Evolutionary conservation across 208 protist genomes (phyloP).

Genomic region (Porcisia hertigi): DNA sequence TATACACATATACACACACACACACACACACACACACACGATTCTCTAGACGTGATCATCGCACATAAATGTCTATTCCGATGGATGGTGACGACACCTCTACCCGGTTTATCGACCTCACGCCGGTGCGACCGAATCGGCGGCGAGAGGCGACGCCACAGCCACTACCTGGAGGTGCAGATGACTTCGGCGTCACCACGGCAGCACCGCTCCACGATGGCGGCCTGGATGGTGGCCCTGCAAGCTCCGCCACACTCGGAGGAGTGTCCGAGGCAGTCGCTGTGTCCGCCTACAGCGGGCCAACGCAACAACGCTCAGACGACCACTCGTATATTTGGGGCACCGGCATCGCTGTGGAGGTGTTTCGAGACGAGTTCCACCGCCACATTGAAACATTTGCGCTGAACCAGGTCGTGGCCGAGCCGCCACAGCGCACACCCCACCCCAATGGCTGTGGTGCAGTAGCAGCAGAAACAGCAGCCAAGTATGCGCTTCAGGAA

Average conservation of each 20-base stretch:
- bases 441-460: neutral
- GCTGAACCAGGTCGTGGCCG: slow-evolving; percentile 17
- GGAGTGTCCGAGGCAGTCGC: neutral
- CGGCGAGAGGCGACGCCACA: slow-evolving; percentile 17
- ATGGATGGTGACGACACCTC: slow-evolving; percentile 42
- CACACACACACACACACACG: neutral
- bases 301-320: slow-evolving; percentile 47
- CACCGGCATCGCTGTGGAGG: slow-evolving; percentile 85
- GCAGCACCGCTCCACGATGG: slow-evolving; percentile 1
- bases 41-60: neutral
- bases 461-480: slow-evolving; percentile 5
- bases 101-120: slow-evolving; percentile 49
- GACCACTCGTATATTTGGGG: slow-evolving; percentile 92
- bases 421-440: slow-evolving; percentile 3
- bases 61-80: neutral
- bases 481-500: slow-evolving; percentile 19
- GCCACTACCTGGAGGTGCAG: neutral
- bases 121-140: slow-evolving; percentile 51
- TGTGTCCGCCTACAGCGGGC: slow-evolving; percentile 6
- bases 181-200: neutral
- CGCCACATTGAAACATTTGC: slow-evolving; percentile 80
- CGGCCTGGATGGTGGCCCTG: neutral
- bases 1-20: neutral
- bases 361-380: slow-evolving; percentile 77
- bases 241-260: neutral